Evolutionary conservation across 176 grass and related monocot species (phyloP).

Genomic region (Pharus latifolius): DNA sequence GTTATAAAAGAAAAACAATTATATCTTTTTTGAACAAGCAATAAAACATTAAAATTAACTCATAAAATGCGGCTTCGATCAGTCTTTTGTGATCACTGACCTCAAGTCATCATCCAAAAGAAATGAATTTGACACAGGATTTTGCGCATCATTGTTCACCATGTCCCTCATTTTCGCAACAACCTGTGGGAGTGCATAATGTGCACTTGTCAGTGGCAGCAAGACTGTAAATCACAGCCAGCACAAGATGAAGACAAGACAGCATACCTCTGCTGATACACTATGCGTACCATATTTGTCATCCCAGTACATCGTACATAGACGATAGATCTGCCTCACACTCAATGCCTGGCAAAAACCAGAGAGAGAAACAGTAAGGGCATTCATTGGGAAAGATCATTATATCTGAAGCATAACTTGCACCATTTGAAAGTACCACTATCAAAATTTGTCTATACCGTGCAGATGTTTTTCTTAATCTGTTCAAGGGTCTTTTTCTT

Average conservation of each 20-base stretch:
- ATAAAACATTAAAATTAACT: too few relatives aligned
- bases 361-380: neutral
- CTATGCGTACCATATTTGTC: constrained; percentile 77
- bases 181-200: constrained; percentile 23
- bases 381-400: neutral
- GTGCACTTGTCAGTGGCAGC: neutral
- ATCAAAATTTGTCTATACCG: constrained; percentile 27
- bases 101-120: constrained; percentile 85
- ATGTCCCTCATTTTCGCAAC: constrained; percentile 76
- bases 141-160: constrained; percentile 67
- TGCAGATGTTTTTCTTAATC: constrained; percentile 71
- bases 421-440: neutral
- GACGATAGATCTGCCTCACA: constrained; percentile 79
- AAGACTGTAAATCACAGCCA: neutral
- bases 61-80: neutral
- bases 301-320: constrained; percentile 96
- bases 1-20: too few relatives aligned
- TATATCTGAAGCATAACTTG: neutral
- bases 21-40: too few relatives aligned
- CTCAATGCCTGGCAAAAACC: constrained; percentile 50
- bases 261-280: constrained; percentile 58
- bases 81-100: constrained; percentile 18
- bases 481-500: constrained; percentile 77
- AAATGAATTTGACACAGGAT: constrained; percentile 80
- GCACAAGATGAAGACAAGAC: neutral